A percentile compares a stretch with the other conserved stretches of the same genome.
Evolutionary conservation across 1,284 basidiomycete genomes (phyloP).

Genomic region (Ustilago curta): DNA sequence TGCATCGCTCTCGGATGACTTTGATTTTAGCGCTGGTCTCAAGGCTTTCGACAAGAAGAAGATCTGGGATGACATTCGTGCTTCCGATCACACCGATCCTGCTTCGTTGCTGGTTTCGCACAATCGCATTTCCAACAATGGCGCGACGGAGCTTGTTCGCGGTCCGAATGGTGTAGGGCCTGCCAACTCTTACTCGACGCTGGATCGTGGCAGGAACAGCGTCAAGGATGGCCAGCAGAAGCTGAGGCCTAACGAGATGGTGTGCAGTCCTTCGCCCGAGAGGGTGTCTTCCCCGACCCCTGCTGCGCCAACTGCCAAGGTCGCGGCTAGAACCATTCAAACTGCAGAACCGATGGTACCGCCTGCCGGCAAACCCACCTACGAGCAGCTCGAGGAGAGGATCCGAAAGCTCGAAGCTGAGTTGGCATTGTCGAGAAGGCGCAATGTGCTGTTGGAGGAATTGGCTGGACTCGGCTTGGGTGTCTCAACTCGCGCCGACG

Average conservation of each 20-base stretch:
- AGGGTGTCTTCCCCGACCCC: slow-evolving; percentile 21
- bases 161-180: slow-evolving; percentile 48
- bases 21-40: slow-evolving; percentile 46
- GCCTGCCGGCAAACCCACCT: slow-evolving; percentile 25
- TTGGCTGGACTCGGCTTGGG: slow-evolving; percentile 40
- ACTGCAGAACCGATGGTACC: background rate
- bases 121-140: slow-evolving; percentile 34
- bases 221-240: slow-evolving; percentile 46
- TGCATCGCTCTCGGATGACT: slow-evolving; percentile 36
- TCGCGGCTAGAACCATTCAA: background rate
- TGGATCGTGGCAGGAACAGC: slow-evolving; percentile 33
- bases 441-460: slow-evolving; percentile 41
- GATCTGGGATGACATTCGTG: slow-evolving; percentile 53
- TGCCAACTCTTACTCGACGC: slow-evolving; percentile 35
- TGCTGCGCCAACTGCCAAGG: background rate
- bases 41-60: slow-evolving; percentile 51
- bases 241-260: slow-evolving; percentile 45
- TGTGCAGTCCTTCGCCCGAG: slow-evolving; percentile 39
- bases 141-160: slow-evolving; percentile 27
- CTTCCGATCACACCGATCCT: slow-evolving; percentile 45
- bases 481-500: slow-evolving; percentile 19
- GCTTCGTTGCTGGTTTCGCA: slow-evolving; percentile 42
- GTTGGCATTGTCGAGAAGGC: slow-evolving; percentile 36
- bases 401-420: slow-evolving; percentile 44
- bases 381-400: slow-evolving; percentile 43